These are phyloP conservation scores for Angophora floribunda DNA, from an alignment of 345 rosid species.

Conservation along the genomic window DNA sequence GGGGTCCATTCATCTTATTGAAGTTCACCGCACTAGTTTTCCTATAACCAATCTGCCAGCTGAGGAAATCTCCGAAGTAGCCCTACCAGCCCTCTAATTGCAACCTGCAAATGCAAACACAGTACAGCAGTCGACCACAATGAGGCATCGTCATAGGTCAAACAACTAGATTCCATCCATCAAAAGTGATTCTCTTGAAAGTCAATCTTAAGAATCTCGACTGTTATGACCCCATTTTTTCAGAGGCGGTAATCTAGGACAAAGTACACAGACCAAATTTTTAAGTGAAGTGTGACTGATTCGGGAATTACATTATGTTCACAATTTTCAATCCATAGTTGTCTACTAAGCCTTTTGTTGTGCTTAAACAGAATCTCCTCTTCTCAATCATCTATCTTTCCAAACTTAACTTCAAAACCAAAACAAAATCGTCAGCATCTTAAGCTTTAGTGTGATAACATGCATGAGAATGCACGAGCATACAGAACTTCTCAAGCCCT, in stretches of 20 bases:
- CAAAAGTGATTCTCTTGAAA: background rate
- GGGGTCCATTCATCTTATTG: background rate
- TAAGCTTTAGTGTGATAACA: background rate
- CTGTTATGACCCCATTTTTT: background rate
- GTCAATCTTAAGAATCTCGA: background rate
- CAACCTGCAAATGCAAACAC: constrained; percentile 28
- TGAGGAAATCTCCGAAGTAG: constrained; percentile 69
- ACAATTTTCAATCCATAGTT: background rate
- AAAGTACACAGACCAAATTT: background rate
- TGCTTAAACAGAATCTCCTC: background rate
- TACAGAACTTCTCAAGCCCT: background rate
- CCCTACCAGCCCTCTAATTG: constrained; percentile 71
- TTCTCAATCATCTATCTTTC: background rate
- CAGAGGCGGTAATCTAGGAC: background rate
- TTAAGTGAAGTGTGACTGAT: background rate
- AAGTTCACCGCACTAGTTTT: background rate
- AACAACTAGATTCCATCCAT: background rate
- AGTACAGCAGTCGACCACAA: background rate
- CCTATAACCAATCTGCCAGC: constrained; percentile 23
- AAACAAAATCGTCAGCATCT: background rate
- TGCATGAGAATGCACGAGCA: background rate
- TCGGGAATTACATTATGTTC: background rate
- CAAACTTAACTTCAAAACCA: background rate
- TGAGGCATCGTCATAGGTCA: background rate
- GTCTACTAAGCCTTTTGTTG: background rate